Evolutionary conservation across 176 grass and related monocot genomes (phyloP).

Genomic region (Dactylis glomerata): DNA sequence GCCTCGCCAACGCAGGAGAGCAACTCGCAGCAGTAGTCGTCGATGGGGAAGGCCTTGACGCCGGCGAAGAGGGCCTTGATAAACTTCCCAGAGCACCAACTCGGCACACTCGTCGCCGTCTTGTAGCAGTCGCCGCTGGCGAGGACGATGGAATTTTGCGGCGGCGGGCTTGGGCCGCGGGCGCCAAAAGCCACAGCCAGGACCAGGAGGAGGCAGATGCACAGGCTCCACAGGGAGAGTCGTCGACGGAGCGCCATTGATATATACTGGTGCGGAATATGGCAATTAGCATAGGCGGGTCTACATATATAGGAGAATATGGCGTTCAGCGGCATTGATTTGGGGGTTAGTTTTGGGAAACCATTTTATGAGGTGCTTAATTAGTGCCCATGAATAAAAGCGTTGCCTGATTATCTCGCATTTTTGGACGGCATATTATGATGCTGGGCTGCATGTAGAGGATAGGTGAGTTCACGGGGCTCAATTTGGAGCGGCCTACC

Average conservation of each 20-base stretch:
- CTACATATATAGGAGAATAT: too few relatives aligned
- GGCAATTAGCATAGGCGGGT: too few relatives aligned
- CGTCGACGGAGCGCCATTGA: neutral
- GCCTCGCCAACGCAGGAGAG: neutral
- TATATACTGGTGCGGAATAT: too few relatives aligned
- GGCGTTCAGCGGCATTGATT: too few relatives aligned
- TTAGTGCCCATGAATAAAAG: too few relatives aligned
- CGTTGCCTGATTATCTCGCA: too few relatives aligned
- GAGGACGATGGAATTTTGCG: neutral
- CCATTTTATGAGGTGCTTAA: too few relatives aligned
- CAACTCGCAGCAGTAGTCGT: neutral
- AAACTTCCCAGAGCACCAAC: neutral
- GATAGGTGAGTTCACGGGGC: too few relatives aligned
- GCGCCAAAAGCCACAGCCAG: neutral
- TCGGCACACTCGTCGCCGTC: neutral
- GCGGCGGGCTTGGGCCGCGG: neutral
- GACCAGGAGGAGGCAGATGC: neutral
- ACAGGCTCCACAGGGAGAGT: neutral
- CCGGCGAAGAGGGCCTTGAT: neutral
- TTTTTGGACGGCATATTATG: too few relatives aligned
- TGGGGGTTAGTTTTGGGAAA: too few relatives aligned
- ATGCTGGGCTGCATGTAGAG: too few relatives aligned
- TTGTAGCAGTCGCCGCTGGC: neutral
- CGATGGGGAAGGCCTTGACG: neutral
- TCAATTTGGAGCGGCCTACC: too few relatives aligned